These are phyloP conservation scores for Candida piceae DNA, from an alignment of 805 yeast genomes.

Conservation along the genomic window DNA sequence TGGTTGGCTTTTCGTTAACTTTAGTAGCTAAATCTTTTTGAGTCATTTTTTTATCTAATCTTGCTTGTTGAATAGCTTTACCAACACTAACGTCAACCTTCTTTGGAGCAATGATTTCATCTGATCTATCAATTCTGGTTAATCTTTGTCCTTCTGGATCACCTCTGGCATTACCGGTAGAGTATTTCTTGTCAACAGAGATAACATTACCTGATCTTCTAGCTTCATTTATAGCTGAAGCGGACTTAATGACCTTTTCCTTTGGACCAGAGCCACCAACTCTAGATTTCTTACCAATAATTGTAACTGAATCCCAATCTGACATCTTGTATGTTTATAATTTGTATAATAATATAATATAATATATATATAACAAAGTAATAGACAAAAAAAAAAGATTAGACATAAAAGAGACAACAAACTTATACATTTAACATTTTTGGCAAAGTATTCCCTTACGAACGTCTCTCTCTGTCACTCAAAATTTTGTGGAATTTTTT, in stretches of 20 bases:
- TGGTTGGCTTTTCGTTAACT: constrained; percentile 92
- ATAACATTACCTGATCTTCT: constrained; percentile 87
- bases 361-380: too few species aligned
- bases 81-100: constrained; percentile 84
- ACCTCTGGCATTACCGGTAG: constrained; percentile 53
- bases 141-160: constrained; percentile 93
- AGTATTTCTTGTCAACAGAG: constrained; percentile 90
- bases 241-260: constrained; percentile 73
- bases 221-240: constrained; percentile 83
- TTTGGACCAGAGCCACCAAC: constrained; percentile 81
- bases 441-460: too few species aligned
- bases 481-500: too few species aligned
- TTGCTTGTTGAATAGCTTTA: constrained; percentile 75
- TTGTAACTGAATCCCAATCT: constrained; percentile 91
- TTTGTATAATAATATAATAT: too few species aligned
- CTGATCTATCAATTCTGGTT: constrained; percentile 88
- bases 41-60: constrained; percentile 82
- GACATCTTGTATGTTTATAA: too few species aligned
- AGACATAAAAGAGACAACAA: too few species aligned
- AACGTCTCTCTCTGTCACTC: too few species aligned
- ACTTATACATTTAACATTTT: too few species aligned
- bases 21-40: constrained; percentile 97
- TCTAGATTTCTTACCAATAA: constrained; percentile 86
- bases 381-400: too few species aligned
- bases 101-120: constrained; percentile 89